These are phyloP conservation scores for Mycena rosella DNA, from an alignment of 768 basidiomycete species.

Conservation along the genomic window DNA sequence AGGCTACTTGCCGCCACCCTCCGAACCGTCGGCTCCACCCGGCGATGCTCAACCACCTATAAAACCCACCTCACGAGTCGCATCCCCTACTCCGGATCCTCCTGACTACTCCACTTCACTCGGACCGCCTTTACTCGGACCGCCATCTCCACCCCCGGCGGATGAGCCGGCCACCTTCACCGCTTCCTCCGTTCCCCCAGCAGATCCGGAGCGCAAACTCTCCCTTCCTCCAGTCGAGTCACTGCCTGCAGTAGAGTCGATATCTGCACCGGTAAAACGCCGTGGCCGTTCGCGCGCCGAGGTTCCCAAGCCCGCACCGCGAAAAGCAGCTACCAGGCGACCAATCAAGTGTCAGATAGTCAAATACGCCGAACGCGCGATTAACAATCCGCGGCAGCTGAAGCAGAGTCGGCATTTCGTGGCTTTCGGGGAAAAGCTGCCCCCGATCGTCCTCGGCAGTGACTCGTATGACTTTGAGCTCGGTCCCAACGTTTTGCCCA, in stretches of 20 bases:
- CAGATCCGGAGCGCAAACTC: constrained; percentile 15
- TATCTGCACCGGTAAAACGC: constrained; percentile 22
- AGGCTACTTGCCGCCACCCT: not conserved
- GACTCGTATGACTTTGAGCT: constrained; percentile 34
- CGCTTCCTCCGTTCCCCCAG: constrained; percentile 15
- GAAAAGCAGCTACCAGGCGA: not conserved
- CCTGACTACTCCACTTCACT: constrained; percentile 2
- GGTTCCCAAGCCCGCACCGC: not conserved
- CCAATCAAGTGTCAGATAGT: not conserved
- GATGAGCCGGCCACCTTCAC: not conserved
- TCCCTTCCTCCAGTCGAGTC: constrained; percentile 35
- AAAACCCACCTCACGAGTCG: constrained; percentile 10
- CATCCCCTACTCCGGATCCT: not conserved
- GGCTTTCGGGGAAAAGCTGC: constrained; percentile 25
- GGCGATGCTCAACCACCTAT: not conserved
- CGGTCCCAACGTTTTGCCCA: constrained; percentile 1
- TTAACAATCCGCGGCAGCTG: constrained; percentile 11
- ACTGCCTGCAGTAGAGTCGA: constrained; percentile 32
- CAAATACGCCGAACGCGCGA: constrained; percentile 1
- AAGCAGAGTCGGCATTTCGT: constrained; percentile 7
- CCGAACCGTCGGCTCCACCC: constrained; percentile 14
- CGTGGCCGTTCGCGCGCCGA: constrained; percentile 21
- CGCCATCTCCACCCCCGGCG: constrained; percentile 5
- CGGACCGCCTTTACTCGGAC: not conserved
- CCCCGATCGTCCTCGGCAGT: constrained; percentile 6